These are phyloP conservation scores for Heritiera fomes DNA, from an alignment of 345 rosid genomes.

Conservation along the genomic window DNA sequence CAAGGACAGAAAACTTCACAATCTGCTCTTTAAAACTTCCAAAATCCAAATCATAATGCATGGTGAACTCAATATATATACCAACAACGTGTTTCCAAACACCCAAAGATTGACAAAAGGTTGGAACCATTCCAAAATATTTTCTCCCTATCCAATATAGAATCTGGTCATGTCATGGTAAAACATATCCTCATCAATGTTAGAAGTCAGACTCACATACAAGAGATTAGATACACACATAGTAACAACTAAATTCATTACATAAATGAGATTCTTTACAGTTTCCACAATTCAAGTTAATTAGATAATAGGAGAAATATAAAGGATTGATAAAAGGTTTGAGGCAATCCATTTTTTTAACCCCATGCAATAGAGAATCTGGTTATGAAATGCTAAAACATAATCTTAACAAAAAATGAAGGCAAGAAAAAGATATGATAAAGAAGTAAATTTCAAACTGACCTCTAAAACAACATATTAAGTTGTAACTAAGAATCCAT, in stretches of 20 bases:
- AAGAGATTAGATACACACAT: not conserved
- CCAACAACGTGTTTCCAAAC: not conserved
- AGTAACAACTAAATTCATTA: not conserved
- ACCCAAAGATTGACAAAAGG: not conserved
- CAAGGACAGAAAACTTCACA: not conserved
- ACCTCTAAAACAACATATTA: not conserved
- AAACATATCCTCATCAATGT: not conserved
- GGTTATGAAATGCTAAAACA: not conserved
- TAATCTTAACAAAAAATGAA: not conserved
- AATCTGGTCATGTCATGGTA: not conserved
- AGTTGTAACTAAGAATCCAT: not conserved
- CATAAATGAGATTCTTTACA: not conserved
- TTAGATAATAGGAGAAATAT: not conserved
- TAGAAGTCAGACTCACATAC: not conserved
- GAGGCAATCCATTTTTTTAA: not conserved
- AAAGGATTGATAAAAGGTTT: not conserved
- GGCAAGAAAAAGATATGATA: not conserved
- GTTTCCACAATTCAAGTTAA: not conserved
- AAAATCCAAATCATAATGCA: not conserved
- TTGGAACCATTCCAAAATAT: not conserved
- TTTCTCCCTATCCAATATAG: not conserved
- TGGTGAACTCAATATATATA: not conserved
- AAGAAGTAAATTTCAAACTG: not conserved
- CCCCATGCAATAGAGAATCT: not conserved
- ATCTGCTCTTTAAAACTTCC: constrained; percentile 5